Conservation (phyloP, 225 moss, liverwort and hornwort genomes). For the Physcomitrellopsis africana region DNA sequence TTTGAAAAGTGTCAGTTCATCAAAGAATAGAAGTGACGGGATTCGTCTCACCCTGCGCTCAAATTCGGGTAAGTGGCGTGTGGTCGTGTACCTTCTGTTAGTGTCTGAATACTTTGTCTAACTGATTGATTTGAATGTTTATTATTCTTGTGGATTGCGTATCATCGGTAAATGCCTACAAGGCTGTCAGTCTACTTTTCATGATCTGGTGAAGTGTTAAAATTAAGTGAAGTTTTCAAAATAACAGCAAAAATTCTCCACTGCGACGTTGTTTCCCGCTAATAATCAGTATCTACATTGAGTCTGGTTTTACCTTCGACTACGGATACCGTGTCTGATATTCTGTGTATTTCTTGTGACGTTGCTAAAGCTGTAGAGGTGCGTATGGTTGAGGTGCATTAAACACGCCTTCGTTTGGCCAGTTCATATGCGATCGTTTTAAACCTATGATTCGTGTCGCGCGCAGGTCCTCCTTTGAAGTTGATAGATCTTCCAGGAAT, state of each 20-base stretch:
- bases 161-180: neutral
- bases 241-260: neutral
- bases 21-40: constrained; percentile 63
- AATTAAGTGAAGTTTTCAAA: neutral
- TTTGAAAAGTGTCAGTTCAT: constrained; percentile 63
- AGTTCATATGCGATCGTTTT: neutral
- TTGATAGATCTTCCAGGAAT: constrained; percentile 90
- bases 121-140: neutral
- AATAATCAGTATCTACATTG: neutral
- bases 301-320: neutral
- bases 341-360: neutral
- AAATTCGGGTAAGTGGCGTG: constrained; percentile 60
- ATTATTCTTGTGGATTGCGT: neutral
- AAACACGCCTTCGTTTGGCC: neutral
- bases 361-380: neutral
- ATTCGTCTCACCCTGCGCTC: constrained; percentile 77
- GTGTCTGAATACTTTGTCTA: neutral
- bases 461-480: constrained; percentile 87
- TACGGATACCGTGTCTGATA: neutral
- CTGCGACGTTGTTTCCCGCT: neutral
- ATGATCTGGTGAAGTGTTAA: neutral
- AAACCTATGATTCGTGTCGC: constrained; percentile 3
- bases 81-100: constrained; percentile 2
- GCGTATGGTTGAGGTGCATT: neutral
- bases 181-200: neutral